Percentiles rank a stretch among this genome's conserved stretches.
These are phyloP conservation scores for Tagetes patula DNA, from an alignment of 129 eudicot species.

Conservation along the genomic window DNA sequence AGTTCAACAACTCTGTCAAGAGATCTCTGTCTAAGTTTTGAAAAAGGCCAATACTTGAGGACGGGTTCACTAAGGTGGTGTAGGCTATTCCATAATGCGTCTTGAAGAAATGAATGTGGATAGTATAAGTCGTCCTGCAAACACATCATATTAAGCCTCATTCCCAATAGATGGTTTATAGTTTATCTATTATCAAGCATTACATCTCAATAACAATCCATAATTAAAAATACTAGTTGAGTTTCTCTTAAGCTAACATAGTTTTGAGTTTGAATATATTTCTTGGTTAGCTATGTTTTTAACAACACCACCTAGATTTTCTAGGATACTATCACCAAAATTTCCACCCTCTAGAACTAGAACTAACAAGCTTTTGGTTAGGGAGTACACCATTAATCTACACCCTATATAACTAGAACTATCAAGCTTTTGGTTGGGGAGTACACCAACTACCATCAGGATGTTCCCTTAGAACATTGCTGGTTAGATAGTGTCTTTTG, in stretches of 20 bases:
- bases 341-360: no score
- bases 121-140: slow-evolving; percentile 62
- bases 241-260: background rate
- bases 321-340: no score
- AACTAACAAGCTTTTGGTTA: no score
- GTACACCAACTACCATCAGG: no score
- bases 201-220: background rate
- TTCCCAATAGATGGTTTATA: no score
- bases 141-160: background rate
- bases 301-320: no score
- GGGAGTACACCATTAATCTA: no score
- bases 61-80: slow-evolving; percentile 58
- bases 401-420: no score
- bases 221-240: background rate
- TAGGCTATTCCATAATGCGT: slow-evolving; percentile 59
- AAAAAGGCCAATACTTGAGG: slow-evolving; percentile 58
- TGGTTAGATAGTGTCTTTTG: background rate
- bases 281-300: background rate
- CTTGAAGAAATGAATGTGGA: slow-evolving; percentile 60
- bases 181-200: no score
- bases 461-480: no score
- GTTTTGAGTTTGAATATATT: background rate
- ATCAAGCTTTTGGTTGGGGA: no score
- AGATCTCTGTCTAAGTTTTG: slow-evolving; percentile 48
- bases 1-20: slow-evolving; percentile 48